Evolutionary conservation across 305 asterid species (phyloP), one percentile per base, ranked within the genome.

Genomic region (Rubia peregrina): DNA sequence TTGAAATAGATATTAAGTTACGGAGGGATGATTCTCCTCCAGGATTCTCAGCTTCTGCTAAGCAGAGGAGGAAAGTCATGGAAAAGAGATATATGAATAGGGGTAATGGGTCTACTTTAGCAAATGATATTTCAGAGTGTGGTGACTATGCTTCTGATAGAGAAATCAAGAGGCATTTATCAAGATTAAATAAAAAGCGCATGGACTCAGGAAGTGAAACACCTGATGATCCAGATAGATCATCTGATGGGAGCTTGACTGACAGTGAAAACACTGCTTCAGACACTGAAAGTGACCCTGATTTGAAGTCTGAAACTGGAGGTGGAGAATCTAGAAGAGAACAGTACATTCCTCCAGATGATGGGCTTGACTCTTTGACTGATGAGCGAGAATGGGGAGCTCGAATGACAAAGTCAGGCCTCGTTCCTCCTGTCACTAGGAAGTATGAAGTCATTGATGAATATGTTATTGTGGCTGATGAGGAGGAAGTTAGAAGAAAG

Each of bases 351-450:
- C 73, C 85, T 56, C 78, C 83, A 49, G 98, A 92, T 75, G 95
- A 88, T 76, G 97, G 90, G 73, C 80, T 84, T 69, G 99, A 95
- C 85, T 80, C 95, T 71, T 81, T 84, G 74, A 82, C 91, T 71
- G 97, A 92, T 78, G 98, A 92, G n/a, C 97, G 98, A 66, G 99
- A 90, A 81, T 95, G 98, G 98, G 99, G 99, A 72, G 98, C 98
- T 70, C 97, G 99, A 63, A 95, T 95, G 99, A 95, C 99, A 19
- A 90, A 95, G 86, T 85, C 90, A 63, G 82, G 98, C 84, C 92
- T 95, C 70, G 99, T 92, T 66, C 99, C 99, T 61, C 99, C 99
- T 67, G 98, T 95, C 53, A 92, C 99, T 44, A 83, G 99, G 79
- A 95, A 92, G 76, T 95, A 95, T 70, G 98, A 95, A 77, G 95